These are phyloP conservation scores for Sporothrix inflata DNA, from an alignment of 2,329 filamentous ascomycete genomes.

Conservation along the genomic window DNA sequence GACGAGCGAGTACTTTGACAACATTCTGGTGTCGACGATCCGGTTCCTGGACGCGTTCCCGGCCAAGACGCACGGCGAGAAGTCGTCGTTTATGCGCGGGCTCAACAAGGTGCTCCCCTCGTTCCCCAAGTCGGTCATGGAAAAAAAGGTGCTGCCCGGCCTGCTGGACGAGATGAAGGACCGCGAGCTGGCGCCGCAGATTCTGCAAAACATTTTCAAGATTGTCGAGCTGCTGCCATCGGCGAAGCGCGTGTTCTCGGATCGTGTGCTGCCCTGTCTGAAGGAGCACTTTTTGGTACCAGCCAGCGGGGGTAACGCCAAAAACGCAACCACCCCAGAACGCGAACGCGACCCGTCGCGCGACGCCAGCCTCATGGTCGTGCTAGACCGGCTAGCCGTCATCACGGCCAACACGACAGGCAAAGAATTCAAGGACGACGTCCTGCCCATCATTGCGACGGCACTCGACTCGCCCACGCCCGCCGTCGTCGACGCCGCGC, in stretches of 20 bases:
- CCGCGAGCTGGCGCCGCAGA: constrained; percentile 78
- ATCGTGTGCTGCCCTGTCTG: constrained; percentile 82
- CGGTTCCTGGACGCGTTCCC: constrained; percentile 91
- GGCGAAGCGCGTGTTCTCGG: constrained; percentile 76
- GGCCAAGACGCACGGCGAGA: constrained; percentile 88
- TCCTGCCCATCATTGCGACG: constrained; percentile 81
- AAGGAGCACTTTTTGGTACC: constrained; percentile 75
- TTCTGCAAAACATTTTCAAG: constrained; percentile 90
- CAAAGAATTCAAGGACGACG: constrained; percentile 94
- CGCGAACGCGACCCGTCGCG: constrained; percentile 81
- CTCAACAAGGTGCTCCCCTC: constrained; percentile 84
- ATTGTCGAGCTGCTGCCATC: constrained; percentile 79
- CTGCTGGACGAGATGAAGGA: constrained; percentile 94
- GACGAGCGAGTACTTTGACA: constrained; percentile 94
- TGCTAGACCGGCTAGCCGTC: constrained; percentile 79
- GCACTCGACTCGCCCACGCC: constrained; percentile 89
- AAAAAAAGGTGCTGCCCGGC: constrained; percentile 89
- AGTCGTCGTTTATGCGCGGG: constrained; percentile 87
- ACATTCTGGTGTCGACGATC: constrained; percentile 93
- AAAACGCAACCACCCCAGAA: constrained; percentile 60
- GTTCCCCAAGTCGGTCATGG: constrained; percentile 90
- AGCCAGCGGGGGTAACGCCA: background rate
- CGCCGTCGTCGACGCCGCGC: constrained; percentile 81
- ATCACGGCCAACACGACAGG: constrained; percentile 82
- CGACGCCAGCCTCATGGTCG: constrained; percentile 88